phyloP scores from a whole-genome alignment of 2,329 filamentous ascomycete genomes.

The Aspergillus fischeri region DNA sequence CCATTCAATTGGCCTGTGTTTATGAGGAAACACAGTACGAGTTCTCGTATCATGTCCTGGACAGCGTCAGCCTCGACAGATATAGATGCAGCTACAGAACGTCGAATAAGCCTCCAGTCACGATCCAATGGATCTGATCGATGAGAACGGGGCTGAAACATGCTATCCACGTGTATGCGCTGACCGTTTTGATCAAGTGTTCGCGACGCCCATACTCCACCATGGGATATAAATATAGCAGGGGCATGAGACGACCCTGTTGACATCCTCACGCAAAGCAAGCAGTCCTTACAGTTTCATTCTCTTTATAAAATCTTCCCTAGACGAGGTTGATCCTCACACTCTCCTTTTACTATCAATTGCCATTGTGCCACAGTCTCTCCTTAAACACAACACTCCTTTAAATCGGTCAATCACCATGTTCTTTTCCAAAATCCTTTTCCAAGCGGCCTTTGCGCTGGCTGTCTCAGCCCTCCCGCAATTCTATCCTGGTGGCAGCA shows the following conservation, averaged over 20 bases:
- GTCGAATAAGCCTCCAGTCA: neutral
- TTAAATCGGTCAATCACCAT: neutral
- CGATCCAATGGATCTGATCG: neutral
- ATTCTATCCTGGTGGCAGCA: too few relatives aligned
- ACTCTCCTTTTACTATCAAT: neutral
- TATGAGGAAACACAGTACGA: too few relatives aligned
- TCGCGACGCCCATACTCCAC: neutral
- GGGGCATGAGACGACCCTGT: neutral
- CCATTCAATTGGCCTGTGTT: neutral
- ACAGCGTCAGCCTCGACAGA: neutral
- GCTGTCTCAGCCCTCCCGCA: conserved; percentile 6
- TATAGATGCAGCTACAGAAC: neutral
- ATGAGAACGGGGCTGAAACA: neutral
- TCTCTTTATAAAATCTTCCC: neutral
- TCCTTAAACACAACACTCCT: too few relatives aligned
- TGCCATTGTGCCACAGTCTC: too few relatives aligned
- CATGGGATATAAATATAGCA: neutral
- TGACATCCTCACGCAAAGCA: neutral
- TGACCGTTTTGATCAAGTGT: neutral
- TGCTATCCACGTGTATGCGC: neutral
- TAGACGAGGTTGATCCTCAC: neutral
- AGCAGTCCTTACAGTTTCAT: neutral
- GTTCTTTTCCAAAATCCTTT: conserved; percentile 9
- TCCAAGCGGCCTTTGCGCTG: conserved; percentile 5
- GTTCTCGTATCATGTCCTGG: too few relatives aligned